phyloP scores from a whole-genome alignment of 75 land plant genomes.

The Sequoiadendron giganteum region DNA sequence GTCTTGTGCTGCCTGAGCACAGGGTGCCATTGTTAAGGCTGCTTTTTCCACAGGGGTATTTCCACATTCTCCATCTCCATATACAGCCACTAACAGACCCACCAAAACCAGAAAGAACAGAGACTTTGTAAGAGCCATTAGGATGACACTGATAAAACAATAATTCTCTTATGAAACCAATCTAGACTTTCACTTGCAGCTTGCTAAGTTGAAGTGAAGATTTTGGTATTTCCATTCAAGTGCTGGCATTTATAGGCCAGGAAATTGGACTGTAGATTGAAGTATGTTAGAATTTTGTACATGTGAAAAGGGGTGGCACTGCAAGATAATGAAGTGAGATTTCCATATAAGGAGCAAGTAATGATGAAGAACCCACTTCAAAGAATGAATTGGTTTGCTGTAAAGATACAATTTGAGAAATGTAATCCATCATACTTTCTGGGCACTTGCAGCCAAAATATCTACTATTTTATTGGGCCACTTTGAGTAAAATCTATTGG shows the following conservation, averaged over 20 bases:
- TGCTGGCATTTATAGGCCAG: not conserved
- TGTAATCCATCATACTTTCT: no score
- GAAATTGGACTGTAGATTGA: not conserved
- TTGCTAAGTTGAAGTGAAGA: no score
- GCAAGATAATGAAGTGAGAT: not conserved
- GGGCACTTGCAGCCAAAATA: no score
- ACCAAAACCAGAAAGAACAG: not conserved
- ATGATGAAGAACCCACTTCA: not conserved
- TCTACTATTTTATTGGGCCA: no score
- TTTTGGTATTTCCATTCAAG: not conserved
- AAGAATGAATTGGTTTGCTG: not conserved
- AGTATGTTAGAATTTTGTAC: not conserved
- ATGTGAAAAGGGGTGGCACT: not conserved
- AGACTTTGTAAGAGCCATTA: not conserved
- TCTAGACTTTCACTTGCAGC: not conserved
- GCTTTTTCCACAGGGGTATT: constrained; percentile 21
- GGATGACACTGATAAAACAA: not conserved
- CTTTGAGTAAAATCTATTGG: no score
- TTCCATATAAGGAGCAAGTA: no score
- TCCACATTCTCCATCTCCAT: constrained; percentile 43
- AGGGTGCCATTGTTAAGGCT: constrained; percentile 26
- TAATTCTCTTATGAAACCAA: not conserved
- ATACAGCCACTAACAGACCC: not conserved
- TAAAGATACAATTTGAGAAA: no score
- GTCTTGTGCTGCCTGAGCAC: constrained; percentile 34